Evolutionary conservation across 2,329 filamentous ascomycete species (phyloP).

Genomic region (Mollisiaceae sp.): DNA sequence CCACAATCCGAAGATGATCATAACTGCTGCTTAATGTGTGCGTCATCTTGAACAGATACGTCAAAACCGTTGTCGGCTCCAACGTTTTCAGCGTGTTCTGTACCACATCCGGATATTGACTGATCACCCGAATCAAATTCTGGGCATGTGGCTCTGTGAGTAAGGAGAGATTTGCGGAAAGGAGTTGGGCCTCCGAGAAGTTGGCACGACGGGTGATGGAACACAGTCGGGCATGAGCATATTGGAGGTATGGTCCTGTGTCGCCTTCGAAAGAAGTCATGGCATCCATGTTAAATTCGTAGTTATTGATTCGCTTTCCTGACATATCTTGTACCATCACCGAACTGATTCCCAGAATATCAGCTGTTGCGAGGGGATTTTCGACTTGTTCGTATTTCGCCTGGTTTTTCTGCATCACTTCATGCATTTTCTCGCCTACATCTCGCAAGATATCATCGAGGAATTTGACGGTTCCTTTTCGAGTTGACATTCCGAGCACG

Average conservation of each 20-base stretch:
- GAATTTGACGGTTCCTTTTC: conserved; percentile 77
- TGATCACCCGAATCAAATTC: conserved; percentile 76
- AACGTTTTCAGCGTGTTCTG: conserved; percentile 84
- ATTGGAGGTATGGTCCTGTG: conserved; percentile 85
- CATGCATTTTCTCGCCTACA: conserved; percentile 94
- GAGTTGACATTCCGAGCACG: conserved; percentile 73
- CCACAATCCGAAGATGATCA: conserved; percentile 81
- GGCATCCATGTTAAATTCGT: conserved; percentile 77
- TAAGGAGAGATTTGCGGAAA: conserved; percentile 67
- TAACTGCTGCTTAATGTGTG: conserved; percentile 81
- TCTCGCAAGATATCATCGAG: conserved; percentile 73
- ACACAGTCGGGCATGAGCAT: conserved; percentile 75
- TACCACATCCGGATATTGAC: conserved; percentile 85
- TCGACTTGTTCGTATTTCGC: conserved; percentile 90
- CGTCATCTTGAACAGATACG: conserved; percentile 85
- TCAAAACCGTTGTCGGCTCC: conserved; percentile 71
- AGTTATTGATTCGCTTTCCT: conserved; percentile 81
- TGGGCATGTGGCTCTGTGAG: conserved; percentile 74
- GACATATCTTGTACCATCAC: conserved; percentile 99
- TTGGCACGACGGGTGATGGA: conserved; percentile 64
- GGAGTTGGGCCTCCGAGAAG: conserved; percentile 62
- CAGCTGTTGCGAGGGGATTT: conserved; percentile 80
- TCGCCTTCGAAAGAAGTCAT: conserved; percentile 88
- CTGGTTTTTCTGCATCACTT: conserved; percentile 91
- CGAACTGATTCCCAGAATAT: conserved; percentile 88